phyloP scores from a whole-genome alignment of 495 filamentous ascomycete species.

The Xylaria telfairii region DNA sequence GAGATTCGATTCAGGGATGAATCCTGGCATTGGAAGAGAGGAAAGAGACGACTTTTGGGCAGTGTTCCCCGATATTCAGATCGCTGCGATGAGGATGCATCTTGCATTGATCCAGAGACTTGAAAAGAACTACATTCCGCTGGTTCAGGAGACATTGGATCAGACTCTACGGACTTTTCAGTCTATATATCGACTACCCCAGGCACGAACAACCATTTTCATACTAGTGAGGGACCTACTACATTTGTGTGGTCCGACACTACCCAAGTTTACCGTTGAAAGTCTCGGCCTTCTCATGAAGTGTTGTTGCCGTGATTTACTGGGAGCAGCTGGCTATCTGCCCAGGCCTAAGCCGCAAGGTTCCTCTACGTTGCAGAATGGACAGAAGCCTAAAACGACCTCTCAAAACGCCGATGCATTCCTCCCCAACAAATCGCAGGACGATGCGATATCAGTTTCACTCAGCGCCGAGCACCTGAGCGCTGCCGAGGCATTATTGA shows the following conservation, averaged over 20 bases:
- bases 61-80: conserved; percentile 74
- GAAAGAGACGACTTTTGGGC: conserved; percentile 78
- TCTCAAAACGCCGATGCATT: conserved; percentile 50
- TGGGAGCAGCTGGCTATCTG: conserved; percentile 52
- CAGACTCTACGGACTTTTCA: conserved; percentile 72
- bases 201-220: conserved; percentile 68
- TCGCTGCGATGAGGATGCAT: conserved; percentile 67
- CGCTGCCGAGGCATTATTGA: conserved; percentile 67
- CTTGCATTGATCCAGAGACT: conserved; percentile 59
- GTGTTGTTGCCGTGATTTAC: conserved; percentile 68
- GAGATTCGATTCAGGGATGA: conserved; percentile 53
- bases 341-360: conserved; percentile 34
- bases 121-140: conserved; percentile 55
- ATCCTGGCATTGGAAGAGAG: conserved; percentile 72
- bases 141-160: conserved; percentile 66
- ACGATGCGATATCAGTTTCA: conserved; percentile 44
- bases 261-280: conserved; percentile 66
- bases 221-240: conserved; percentile 62
- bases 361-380: conserved; percentile 33
- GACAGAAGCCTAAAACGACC: conserved; percentile 41
- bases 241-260: conserved; percentile 62
- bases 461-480: conserved; percentile 38
- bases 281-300: conserved; percentile 64
- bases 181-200: conserved; percentile 61
- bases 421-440: conserved; percentile 36